Evolutionary conservation across 2,329 filamentous ascomycete species (phyloP).

Genomic region (Colletotrichum sp.): DNA sequence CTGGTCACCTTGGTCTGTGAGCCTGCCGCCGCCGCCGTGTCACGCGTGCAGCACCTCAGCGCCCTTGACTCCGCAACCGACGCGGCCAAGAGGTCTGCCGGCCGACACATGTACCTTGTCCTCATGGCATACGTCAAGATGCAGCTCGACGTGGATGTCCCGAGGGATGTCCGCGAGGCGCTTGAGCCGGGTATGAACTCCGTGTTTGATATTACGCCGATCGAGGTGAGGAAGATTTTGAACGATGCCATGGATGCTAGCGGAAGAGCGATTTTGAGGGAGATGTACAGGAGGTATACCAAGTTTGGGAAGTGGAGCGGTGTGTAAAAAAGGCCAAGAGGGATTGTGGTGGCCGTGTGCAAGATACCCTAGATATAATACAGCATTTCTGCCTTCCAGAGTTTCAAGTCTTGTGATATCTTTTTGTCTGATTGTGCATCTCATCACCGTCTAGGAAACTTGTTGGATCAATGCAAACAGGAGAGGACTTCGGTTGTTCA

Average conservation of each 20-base stretch:
- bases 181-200: constrained; percentile 64
- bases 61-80: constrained; percentile 65
- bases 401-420: too few relatives aligned
- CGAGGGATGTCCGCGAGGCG: constrained; percentile 56
- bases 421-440: not conserved
- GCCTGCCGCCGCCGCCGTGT: constrained; percentile 61
- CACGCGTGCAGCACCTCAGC: constrained; percentile 47
- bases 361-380: constrained; percentile 20
- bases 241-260: constrained; percentile 65
- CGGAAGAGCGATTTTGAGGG: constrained; percentile 62
- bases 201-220: constrained; percentile 62
- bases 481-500: too few relatives aligned
- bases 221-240: constrained; percentile 59
- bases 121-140: constrained; percentile 65
- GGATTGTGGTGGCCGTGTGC: not conserved
- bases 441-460: not conserved
- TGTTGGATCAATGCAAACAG: not conserved
- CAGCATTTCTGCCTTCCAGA: not conserved
- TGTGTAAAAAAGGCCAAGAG: constrained; percentile 40
- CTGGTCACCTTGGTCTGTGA: constrained; percentile 66
- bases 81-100: constrained; percentile 64
- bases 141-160: constrained; percentile 61
- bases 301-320: constrained; percentile 71
- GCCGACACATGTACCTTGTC: constrained; percentile 66
- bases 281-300: constrained; percentile 63